Evolutionary conservation across 768 basidiomycete species (phyloP), one percentile per base, ranked within the genome.

Genomic region (Pleurotus tuber-regium): DNA sequence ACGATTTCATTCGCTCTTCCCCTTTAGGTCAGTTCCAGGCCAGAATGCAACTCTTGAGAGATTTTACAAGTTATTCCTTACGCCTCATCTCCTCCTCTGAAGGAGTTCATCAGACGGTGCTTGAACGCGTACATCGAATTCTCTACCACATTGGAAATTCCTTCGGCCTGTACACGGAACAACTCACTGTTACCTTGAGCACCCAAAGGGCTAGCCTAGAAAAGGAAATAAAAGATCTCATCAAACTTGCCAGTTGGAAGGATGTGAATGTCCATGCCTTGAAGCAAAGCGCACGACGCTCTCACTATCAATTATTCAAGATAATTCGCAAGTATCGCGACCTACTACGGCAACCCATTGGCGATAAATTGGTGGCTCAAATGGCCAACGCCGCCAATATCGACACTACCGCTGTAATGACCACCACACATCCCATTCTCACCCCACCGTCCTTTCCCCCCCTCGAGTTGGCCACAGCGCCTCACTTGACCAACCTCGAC

Each of bases 221-320:
- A 67, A 87, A 84, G 59, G 89, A 95, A 51, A 78, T 98, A 46
- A 80, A 76, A 52, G 84, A 80, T 38, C 86, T 93, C 63, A 87
- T 98, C 73, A 96, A 94, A 66, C 75, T 99, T 39, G 97, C 97
- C 1, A 98, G 94, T 61, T 98, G 97, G 97, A 97, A 90, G 67
- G 97, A 99, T 62, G 74, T 94, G 63, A 99, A 98, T 61, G 89
- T 98, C 8, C 87, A 91, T 56, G 94, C 97, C 2, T 76, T 99
- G 52, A 90, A 88, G 65, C 86, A 89, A 54, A 97, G 94, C 63
- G 94, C 97, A 0, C 84, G 89, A 53, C 84, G 77, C 60, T 93
- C 92, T 1, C 97, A 99, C 65, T 86, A 84, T 53, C 91, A 95
- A 56, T 73, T 99, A 2, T 94, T 92, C 79, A 92, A 91, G 65